Evolutionary conservation across 73 alveolate species (phyloP).

Genomic region (Paramecium octaurelia): DNA sequence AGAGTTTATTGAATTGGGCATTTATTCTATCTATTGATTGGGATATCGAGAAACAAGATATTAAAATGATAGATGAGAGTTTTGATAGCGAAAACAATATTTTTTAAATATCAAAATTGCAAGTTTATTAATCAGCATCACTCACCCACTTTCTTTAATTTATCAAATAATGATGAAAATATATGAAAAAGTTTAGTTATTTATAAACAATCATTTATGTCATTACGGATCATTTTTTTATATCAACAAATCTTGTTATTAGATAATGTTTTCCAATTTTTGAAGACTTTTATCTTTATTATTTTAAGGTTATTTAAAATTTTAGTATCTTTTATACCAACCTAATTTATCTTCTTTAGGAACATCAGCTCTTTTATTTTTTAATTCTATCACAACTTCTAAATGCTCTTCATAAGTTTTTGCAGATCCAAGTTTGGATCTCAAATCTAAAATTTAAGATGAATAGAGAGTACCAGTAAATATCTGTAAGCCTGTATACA

Average conservation of each 20-base stretch:
- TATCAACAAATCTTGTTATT: neutral
- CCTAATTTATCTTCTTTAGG: constrained; percentile 55
- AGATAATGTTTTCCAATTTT: neutral
- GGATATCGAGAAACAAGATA: neutral
- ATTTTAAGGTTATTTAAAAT: neutral
- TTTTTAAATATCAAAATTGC: neutral
- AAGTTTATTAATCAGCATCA: neutral
- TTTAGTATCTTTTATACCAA: constrained; percentile 54
- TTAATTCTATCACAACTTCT: constrained; percentile 38
- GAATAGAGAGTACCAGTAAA: neutral
- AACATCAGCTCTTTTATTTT: neutral
- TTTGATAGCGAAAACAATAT: neutral
- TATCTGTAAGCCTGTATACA: constrained; percentile 24
- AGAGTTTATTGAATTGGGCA: neutral
- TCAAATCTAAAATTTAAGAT: neutral
- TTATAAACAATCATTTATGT: neutral
- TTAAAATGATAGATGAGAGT: neutral
- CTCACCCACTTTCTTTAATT: neutral
- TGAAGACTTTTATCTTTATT: neutral
- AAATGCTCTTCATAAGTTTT: constrained; percentile 52
- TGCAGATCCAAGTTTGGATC: constrained; percentile 49
- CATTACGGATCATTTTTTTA: neutral
- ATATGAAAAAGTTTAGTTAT: neutral
- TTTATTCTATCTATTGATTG: neutral
- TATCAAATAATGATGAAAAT: neutral